Evolutionary conservation across 257 asterid species (phyloP).

Genomic region (Solanum habrochaites): DNA sequence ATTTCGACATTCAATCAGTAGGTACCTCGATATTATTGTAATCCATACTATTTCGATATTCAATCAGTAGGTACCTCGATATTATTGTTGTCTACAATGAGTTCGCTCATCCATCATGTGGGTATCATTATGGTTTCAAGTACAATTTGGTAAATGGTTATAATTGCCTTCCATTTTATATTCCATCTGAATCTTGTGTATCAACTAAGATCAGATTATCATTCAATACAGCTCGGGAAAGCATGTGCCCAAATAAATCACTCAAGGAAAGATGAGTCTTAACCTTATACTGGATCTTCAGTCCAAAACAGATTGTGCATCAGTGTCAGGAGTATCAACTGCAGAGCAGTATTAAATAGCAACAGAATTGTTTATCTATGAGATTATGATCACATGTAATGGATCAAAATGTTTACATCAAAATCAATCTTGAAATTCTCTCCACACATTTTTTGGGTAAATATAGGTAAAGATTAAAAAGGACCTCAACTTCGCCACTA

Average conservation of each 20-base stretch:
- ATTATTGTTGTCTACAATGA: neutral
- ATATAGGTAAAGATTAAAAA: neutral
- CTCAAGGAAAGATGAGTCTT: neutral
- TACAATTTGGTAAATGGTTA: neutral
- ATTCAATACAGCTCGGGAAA: neutral
- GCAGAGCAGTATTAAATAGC: neutral
- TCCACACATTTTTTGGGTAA: neutral
- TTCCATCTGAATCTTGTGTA: neutral
- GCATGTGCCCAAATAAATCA: neutral
- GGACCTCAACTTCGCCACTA: neutral
- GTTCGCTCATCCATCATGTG: neutral
- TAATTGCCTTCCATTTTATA: neutral
- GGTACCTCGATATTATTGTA: neutral
- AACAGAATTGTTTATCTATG: neutral
- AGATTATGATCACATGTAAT: neutral
- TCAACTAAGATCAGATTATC: neutral
- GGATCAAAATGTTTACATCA: neutral
- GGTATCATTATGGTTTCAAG: neutral
- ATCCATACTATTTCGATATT: neutral
- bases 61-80: neutral
- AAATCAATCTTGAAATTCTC: neutral
- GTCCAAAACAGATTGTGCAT: neutral
- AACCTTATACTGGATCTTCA: neutral
- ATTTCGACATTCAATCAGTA: neutral
- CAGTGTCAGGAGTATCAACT: neutral